phyloP scores from a whole-genome alignment of 179 eudicot species.

The Amaranthus tricolor region DNA sequence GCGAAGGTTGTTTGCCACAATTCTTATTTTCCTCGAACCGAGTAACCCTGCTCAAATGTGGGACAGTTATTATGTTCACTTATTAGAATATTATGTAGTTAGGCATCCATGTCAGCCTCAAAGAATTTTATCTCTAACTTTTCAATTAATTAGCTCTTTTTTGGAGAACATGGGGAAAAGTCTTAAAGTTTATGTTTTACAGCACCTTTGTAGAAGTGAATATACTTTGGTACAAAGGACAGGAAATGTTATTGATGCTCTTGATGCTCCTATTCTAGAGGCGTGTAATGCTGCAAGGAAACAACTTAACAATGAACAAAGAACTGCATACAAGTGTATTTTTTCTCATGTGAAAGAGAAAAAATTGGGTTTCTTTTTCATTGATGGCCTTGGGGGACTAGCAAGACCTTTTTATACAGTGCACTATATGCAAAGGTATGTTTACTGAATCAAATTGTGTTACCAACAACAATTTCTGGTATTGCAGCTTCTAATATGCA shows the following conservation, averaged over 20 bases:
- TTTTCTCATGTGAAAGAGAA: neutral
- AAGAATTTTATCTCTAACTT: neutral
- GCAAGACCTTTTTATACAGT: too few relatives aligned
- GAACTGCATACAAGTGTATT: neutral
- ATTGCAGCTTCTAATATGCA: too few relatives aligned
- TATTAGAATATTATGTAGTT: neutral
- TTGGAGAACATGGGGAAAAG: neutral
- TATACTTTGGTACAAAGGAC: neutral
- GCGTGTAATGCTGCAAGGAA: neutral
- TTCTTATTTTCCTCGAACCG: neutral
- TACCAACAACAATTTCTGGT: too few relatives aligned
- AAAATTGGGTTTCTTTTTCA: neutral
- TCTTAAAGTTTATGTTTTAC: too few relatives aligned
- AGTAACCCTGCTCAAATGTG: neutral
- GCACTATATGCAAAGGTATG: too few relatives aligned
- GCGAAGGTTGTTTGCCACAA: neutral
- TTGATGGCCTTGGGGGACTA: neutral
- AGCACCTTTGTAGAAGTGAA: too few relatives aligned
- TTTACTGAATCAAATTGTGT: too few relatives aligned
- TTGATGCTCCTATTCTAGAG: neutral
- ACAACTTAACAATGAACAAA: neutral
- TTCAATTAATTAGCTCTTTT: neutral
- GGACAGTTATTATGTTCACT: too few relatives aligned
- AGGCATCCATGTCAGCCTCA: neutral
- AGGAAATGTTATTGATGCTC: neutral